Conservation (phyloP, 768 basidiomycete species). For the Leucogyrophana mollusca region DNA sequence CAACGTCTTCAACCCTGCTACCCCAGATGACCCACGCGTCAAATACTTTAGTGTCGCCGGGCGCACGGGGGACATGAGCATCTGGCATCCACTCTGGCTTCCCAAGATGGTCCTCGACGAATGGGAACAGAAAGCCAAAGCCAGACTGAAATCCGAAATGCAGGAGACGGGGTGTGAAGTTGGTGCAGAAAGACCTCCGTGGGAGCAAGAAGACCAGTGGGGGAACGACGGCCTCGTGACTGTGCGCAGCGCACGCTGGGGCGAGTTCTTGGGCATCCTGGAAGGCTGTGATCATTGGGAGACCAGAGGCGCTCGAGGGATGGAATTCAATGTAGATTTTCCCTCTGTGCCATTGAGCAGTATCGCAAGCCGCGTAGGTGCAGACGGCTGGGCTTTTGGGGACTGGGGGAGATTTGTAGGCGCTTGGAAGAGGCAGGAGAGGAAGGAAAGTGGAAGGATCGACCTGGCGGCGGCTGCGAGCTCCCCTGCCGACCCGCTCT, state of each 20-base stretch:
- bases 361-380: constrained; percentile 27
- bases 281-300: constrained; percentile 97
- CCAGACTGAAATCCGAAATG: constrained; percentile 39
- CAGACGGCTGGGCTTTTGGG: constrained; percentile 42
- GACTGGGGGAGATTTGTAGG: constrained; percentile 66
- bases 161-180: constrained; percentile 14
- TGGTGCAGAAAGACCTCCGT: constrained; percentile 32
- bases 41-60: constrained; percentile 93
- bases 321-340: constrained; percentile 63
- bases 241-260: constrained; percentile 93
- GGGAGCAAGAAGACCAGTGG: constrained; percentile 56
- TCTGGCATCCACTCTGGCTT: constrained; percentile 97
- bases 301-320: constrained; percentile 82
- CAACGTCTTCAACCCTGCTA: constrained; percentile 77
- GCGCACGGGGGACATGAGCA: constrained; percentile 57
- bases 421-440: constrained; percentile 60
- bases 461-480: constrained; percentile 23
- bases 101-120: constrained; percentile 94
- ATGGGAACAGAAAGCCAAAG: constrained; percentile 61
- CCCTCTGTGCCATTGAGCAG: constrained; percentile 49
- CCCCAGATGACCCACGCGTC: constrained; percentile 76
- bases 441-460: constrained; percentile 34
- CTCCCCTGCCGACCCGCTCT: constrained; percentile 1
- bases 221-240: constrained; percentile 94
- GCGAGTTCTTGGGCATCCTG: constrained; percentile 88